Base-by-base conservation (phyloP, 1,284 basidiomycete species). In the Inonotus obliquus region DNA sequence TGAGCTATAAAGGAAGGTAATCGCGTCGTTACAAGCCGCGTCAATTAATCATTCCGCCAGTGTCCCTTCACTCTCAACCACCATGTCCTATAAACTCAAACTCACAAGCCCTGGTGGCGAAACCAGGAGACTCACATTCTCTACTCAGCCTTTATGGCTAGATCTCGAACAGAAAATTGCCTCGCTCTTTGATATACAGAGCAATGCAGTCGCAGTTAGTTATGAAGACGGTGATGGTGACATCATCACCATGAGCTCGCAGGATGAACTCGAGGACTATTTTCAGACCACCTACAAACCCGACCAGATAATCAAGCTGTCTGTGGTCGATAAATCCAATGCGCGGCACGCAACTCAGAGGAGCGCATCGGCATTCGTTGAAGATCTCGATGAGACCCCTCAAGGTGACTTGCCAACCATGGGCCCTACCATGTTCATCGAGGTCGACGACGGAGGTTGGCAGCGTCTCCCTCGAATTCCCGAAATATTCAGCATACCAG, bases 151-250 rank as follows among this genome's bases (percentile, higher is more conserved):
- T 13, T 69, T 76, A 7, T 91, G 89, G 89, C 47, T 66, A 14
- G 67, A 74, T 17, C 80, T 91, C 38, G 80, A 86, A 9, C 64
- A 74, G 38, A 84, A 77, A 67, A 81, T 89, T 61, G 75, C 80
- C 41, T 61, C 70, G 27, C 73, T 90, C 25, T 91, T 81, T 72
- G 69, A 71, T 57, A 84, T 91, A 48, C 80, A 85, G 10, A 62
- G 73, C 57, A 77, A 80, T 61, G 78, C 78, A 54, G 74, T 90
- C 58, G 87, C 79, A 1, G 84, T 88, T 39, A 83, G 85, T 35
- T 91, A 91, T 70, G 63, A 85, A 54, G 89, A 91, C 71, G 70
- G 70, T 38, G 88, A 91, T 67, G 79, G 81, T 38, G 89, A 91
- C 68, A 81, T 86, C 65, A 81, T 91, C 62, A 91, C 88, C 11